Percentiles rank a stretch among this genome's conserved stretches.
These are phyloP conservation scores for Suillus americanus DNA, from an alignment of 768 basidiomycete genomes.

Conservation along the genomic window DNA sequence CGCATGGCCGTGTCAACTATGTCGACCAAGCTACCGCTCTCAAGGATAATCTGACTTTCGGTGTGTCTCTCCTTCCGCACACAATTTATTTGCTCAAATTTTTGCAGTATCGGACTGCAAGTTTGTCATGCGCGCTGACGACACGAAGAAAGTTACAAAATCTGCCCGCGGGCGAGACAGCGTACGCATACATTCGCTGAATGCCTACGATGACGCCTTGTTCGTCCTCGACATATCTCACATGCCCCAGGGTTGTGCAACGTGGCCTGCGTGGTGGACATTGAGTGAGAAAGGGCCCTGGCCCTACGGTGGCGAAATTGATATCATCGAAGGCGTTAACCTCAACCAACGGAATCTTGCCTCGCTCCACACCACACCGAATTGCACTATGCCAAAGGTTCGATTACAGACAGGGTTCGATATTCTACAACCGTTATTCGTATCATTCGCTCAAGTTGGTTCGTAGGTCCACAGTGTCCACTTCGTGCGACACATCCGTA, in stretches of 20 bases:
- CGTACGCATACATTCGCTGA: slow-evolving; percentile 49
- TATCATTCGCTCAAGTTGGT: background rate
- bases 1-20: slow-evolving; percentile 65
- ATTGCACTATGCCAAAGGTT: slow-evolving; percentile 43
- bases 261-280: slow-evolving; percentile 71
- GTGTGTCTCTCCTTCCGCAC: slow-evolving; percentile 27
- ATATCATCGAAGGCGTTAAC: slow-evolving; percentile 65
- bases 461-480: slow-evolving; percentile 38
- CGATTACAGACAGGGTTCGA: slow-evolving; percentile 50
- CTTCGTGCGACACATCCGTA: slow-evolving; percentile 47
- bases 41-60: slow-evolving; percentile 44
- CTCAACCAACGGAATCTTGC: slow-evolving; percentile 42
- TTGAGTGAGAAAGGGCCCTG: slow-evolving; percentile 50
- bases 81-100: background rate
- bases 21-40: slow-evolving; percentile 44
- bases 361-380: slow-evolving; percentile 53
- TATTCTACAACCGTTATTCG: background rate
- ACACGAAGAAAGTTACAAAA: slow-evolving; percentile 33
- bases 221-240: slow-evolving; percentile 53
- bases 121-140: slow-evolving; percentile 62
- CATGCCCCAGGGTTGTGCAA: slow-evolving; percentile 60
- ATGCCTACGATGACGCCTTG: slow-evolving; percentile 45
- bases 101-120: slow-evolving; percentile 18
- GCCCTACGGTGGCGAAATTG: slow-evolving; percentile 63
- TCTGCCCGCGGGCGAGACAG: slow-evolving; percentile 53